These are phyloP conservation scores for Skeletonema grethae DNA, from an alignment of 108 stramenopile genomes.

Conservation along the genomic window DNA sequence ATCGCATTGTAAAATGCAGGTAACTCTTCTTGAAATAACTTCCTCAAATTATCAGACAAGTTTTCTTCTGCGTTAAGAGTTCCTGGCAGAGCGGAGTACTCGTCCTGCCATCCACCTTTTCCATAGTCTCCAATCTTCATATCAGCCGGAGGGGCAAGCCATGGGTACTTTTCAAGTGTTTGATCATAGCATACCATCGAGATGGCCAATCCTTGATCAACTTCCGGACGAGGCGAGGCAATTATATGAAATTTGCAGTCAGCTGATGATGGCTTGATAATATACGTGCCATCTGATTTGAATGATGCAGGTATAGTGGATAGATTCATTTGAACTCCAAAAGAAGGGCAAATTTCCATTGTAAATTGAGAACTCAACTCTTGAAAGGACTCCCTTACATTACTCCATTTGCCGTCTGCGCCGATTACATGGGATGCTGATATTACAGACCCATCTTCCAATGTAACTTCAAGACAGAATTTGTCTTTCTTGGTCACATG, in stretches of 20 bases:
- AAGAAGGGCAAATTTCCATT: constrained; percentile 13
- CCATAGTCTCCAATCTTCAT: constrained; percentile 13
- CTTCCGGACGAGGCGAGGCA: constrained; percentile 14
- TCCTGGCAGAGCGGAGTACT: constrained; percentile 30
- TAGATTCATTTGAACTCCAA: constrained; percentile 20
- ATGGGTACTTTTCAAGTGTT: constrained; percentile 26
- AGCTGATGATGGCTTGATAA: constrained; percentile 1
- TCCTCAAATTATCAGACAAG: constrained; percentile 11
- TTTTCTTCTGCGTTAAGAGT: background rate
- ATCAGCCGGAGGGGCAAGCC: constrained; percentile 28
- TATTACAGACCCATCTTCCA: constrained; percentile 25
- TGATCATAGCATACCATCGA: constrained; percentile 27
- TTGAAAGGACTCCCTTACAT: constrained; percentile 13
- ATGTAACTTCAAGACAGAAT: background rate
- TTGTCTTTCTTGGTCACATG: constrained; percentile 6
- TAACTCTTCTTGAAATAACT: constrained; percentile 23
- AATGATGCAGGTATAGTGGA: constrained; percentile 3
- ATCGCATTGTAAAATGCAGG: constrained; percentile 17
- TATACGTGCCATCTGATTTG: constrained; percentile 19
- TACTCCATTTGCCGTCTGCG: constrained; percentile 34
- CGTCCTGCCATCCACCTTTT: constrained; percentile 33
- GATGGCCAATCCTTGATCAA: constrained; percentile 16
- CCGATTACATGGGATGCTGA: constrained; percentile 23
- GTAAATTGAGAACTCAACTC: background rate
- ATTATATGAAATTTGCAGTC: constrained; percentile 40